Conservation (phyloP, 352 stramenopile species). For the Pythium dissimile region DNA sequence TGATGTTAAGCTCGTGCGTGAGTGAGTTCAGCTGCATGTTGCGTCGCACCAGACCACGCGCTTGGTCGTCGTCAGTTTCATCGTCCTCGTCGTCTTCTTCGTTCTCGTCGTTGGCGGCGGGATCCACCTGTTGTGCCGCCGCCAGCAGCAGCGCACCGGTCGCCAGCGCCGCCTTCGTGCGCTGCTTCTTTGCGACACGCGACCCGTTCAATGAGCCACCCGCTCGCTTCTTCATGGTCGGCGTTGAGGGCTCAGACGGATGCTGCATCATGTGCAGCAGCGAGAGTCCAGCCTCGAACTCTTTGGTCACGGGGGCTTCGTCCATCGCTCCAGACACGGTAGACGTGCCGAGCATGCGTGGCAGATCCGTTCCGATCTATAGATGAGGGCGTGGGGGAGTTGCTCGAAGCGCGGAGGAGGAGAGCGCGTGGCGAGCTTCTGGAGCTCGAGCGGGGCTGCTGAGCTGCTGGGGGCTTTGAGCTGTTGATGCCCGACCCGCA, state of each 20-base stretch:
- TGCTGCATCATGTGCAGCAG: conserved; percentile 62
- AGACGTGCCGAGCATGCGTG: no score
- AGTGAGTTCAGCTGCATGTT: conserved; percentile 47
- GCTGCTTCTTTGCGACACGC: background rate
- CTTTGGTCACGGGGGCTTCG: conserved; percentile 38
- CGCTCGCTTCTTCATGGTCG: conserved; percentile 4
- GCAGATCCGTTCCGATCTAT: background rate
- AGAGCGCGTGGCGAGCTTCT: background rate
- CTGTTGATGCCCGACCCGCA: background rate
- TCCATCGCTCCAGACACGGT: background rate
- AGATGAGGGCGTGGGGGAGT: background rate
- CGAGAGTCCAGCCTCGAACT: conserved; percentile 59
- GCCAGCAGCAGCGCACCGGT: conserved; percentile 16
- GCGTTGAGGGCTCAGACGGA: background rate
- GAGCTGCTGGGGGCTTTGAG: background rate
- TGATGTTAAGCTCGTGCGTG: conserved; percentile 50
- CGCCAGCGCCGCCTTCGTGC: background rate
- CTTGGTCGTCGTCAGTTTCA: background rate
- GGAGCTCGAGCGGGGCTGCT: background rate
- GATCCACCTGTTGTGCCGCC: conserved; percentile 19
- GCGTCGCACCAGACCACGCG: conserved; percentile 23
- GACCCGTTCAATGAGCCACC: background rate
- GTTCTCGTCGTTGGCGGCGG: background rate
- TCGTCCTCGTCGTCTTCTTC: background rate
- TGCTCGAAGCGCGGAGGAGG: background rate